Base-by-base conservation (phyloP, 2,329 filamentous ascomycete genomes). In the Ilyonectria sp. region DNA sequence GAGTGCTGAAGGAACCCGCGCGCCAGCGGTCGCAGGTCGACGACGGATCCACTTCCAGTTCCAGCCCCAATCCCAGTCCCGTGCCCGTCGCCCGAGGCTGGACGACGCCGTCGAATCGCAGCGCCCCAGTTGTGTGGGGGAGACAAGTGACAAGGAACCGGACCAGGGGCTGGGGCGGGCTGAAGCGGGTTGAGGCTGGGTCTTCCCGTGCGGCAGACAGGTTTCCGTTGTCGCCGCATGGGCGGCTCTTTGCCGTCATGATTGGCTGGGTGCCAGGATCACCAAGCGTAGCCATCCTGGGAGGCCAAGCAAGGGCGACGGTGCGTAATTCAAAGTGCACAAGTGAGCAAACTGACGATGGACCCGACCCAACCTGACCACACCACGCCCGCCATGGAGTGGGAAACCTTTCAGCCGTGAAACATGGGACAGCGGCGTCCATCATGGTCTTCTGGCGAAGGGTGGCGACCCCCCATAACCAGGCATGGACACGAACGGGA, bases 211-310 rank as follows among this genome's bases (percentile, higher is more conserved):
- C 68, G 72, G 69, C 72, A 75, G 70, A 75, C 70, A 62, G 72
- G 73, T 76, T 76, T 76, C 71, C 64, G 68, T 74, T 76, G 73
- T 75, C 74, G 74, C 74, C 74, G 74, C 74, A 76, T 76, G 63
- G 72, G 68, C 60, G 64, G 60, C 53, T 61, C 54, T 29, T 63
- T 35, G 29, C 35, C 47, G 46, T 50, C 26, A 29, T 75, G 73
- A 76, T 76, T 76, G 74, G 74, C 54, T 53, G 57, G 26, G 43
- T 15, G 61, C 57, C 53, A 69, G 59, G 67, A 63, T 74, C 61
- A 59, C 40, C 56, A 61, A 68, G 63, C 62, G 63, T 67, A 46
- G 55, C 64, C 59, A 73, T 73, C 69, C 65, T 37, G 35, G 63
- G 52, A 60, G 67, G 70, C 71, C 67, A 73, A 70, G 52, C 64